Percentiles rank a stretch among this genome's conserved stretches.
phyloP scores from a whole-genome alignment of 31 red algal genomes.

The Bonnemaisonia californica region DNA sequence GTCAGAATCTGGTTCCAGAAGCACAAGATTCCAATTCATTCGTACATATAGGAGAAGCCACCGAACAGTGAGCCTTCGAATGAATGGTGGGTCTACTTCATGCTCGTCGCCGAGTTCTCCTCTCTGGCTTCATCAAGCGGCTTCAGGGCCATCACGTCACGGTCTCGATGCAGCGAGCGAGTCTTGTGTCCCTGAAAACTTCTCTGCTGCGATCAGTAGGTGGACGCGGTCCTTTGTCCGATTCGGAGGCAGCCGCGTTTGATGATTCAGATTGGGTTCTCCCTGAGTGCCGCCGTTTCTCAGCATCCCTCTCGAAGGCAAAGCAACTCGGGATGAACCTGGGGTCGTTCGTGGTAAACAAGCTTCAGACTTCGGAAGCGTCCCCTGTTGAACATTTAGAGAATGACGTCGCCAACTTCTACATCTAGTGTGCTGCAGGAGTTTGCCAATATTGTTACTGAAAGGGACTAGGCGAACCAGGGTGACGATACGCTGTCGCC shows the following conservation, averaged over 20 bases:
- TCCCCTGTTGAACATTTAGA: background rate
- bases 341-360: slow-evolving; percentile 19
- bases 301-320: background rate
- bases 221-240: slow-evolving; percentile 3
- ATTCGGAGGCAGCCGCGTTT: background rate
- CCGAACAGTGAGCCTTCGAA: background rate
- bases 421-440: slow-evolving; percentile 7
- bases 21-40: slow-evolving; percentile 9
- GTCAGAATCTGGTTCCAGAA: background rate
- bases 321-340: slow-evolving; percentile 28
- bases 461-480: slow-evolving; percentile 6
- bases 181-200: background rate
- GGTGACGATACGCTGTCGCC: slow-evolving; percentile 16
- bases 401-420: background rate
- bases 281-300: slow-evolving; percentile 13
- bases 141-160: background rate
- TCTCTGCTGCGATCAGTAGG: background rate
- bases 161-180: slow-evolving; percentile 1
- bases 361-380: slow-evolving; percentile 22
- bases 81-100: background rate
- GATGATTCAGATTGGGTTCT: slow-evolving; percentile 15
- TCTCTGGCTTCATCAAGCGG: background rate
- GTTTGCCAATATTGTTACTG: slow-evolving; percentile 5
- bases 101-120: background rate
- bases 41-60: background rate